Evolutionary conservation across 1,284 basidiomycete species (phyloP), one percentile per base, ranked within the genome.

Genomic region (Ustilago trichophora): DNA sequence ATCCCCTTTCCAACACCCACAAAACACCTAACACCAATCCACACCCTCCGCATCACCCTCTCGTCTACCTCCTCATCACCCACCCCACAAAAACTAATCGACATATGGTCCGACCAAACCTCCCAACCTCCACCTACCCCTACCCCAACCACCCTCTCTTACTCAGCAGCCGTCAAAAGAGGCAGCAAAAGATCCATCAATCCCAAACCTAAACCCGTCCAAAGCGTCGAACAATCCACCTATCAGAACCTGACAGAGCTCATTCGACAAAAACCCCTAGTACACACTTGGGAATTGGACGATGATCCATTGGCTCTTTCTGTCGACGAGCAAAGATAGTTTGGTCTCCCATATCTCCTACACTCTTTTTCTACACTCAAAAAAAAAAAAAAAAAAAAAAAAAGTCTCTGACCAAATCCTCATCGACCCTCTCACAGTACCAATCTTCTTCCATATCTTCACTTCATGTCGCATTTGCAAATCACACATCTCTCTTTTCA

Each of bases 101-200:
- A 67, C 15, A 67, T 67, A 10, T 67, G 63, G 63, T 42, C 56
- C 9, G 44, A 53, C 8, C 15, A 31, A 1, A 18, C 19, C 1
- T 10, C 19, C 10, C 13, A 29, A 12, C 18, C 43, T 8, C 31
- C 51, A 13, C 19, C 29, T 6, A n/a, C 44, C 1, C 5, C 33
- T 5, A 12, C 51, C 4, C 15, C 33, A 21, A 35, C 31, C 4
- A 13, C 43, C 12, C 26, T 66, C n/a, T 55, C 42, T 24, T 67
- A 67, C 25, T 67, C 63, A 7, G 63, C 63, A 3, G 63, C 52
- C 1, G 46, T 43, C 4, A 59, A 67, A 24, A 40, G 52, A 6
- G 54, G 44, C 22, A n/a, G n/a, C n/a, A n/a, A n/a, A n/a, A 55
- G 45, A 19, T 35, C 36, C 19, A 11, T n/a, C 6, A 18, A 15